phyloP scores from a whole-genome alignment of 2,329 filamentous ascomycete genomes.

The Aulographum hederae region DNA sequence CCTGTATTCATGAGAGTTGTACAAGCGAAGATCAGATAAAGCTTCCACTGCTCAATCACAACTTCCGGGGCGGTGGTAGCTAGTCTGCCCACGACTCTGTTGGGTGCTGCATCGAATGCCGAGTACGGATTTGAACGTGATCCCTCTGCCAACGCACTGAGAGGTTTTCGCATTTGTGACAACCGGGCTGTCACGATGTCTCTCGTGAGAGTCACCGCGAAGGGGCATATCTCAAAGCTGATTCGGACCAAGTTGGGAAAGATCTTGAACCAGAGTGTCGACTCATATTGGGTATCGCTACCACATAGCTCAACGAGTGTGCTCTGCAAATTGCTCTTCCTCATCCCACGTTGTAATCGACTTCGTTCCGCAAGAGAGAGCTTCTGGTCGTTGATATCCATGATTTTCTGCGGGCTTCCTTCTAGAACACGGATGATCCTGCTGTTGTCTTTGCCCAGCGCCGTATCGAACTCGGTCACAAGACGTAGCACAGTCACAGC shows the following conservation, averaged over 20 bases:
- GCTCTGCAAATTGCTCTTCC: conserved; percentile 65
- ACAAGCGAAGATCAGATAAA: conserved; percentile 93
- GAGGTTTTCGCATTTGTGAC: conserved; percentile 77
- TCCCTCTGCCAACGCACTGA: conserved; percentile 60
- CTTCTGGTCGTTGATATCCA: conserved; percentile 84
- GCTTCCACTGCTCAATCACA: conserved; percentile 91
- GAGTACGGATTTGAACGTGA: conserved; percentile 28
- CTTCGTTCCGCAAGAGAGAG: conserved; percentile 84
- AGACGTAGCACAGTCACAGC: conserved; percentile 83
- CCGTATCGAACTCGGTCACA: conserved; percentile 84
- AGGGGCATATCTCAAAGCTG: conserved; percentile 77
- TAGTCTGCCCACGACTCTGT: conserved; percentile 36
- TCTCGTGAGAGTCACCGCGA: conserved; percentile 75
- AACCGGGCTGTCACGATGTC: conserved; percentile 87
- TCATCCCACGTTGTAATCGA: conserved; percentile 74
- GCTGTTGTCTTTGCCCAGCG: conserved; percentile 51
- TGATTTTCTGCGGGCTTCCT: conserved; percentile 69
- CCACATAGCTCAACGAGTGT: conserved; percentile 87
- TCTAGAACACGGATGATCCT: conserved; percentile 86
- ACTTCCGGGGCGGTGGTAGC: conserved; percentile 63
- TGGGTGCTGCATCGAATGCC: conserved; percentile 42
- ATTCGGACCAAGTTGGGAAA: conserved; percentile 90
- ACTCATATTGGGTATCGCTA: conserved; percentile 87
- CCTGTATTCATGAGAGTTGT: conserved; percentile 81
- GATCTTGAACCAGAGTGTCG: conserved; percentile 81